Base-by-base conservation (phyloP, 441 rosid genomes). In the Pelargonium citronellum region DNA sequence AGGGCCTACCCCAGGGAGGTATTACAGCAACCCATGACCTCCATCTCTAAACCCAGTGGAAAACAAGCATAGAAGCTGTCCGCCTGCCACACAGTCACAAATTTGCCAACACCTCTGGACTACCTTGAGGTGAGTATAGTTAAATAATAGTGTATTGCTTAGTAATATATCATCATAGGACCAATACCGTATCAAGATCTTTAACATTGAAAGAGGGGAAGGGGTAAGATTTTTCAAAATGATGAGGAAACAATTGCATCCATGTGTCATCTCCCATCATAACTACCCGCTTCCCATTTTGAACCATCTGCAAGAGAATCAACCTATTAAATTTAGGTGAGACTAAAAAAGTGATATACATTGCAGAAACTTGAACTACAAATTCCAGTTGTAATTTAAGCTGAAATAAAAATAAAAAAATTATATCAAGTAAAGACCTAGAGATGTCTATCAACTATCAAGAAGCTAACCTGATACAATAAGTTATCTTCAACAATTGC, bases 181-280 rank as follows among this genome's bases (percentile, higher is more conserved):
- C 64, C 37, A 61, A 75, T 83, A 92, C 97, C 74, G 98, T 88
- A 73, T 95, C 81, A 63, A 95, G 91, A 80, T 92, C 98, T 73
- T 95, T 92, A 68, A 92, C 98, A 80, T 95, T 95, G 64, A 95
- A 95, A 51, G 97, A 95, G 10, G 98, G 98, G 81, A 83, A 92
- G 34, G 99, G 98, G 83, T 84, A 91, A 17, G 98, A 84, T 79
- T 78, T 85, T 49, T 78, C 87, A 71, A 95, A 92, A 74, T 95
- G 99, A 72, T 86, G 66, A 67, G 99, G 99, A 84, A 92, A 95
- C 78, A 95, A 69, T 74, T 90, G 96, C 43, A 84, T 80, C 99
- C 97, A 92, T 37, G 98, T 92, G 78, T 92, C 97, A 69, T 95
- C 98, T 30, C 99, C 99, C 98, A 95, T 92, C 95, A 92, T 86